Percentiles rank a stretch among this genome's conserved stretches.
Evolutionary conservation across 805 yeast species (phyloP).

Genomic region (Yarrowia hollandica): DNA sequence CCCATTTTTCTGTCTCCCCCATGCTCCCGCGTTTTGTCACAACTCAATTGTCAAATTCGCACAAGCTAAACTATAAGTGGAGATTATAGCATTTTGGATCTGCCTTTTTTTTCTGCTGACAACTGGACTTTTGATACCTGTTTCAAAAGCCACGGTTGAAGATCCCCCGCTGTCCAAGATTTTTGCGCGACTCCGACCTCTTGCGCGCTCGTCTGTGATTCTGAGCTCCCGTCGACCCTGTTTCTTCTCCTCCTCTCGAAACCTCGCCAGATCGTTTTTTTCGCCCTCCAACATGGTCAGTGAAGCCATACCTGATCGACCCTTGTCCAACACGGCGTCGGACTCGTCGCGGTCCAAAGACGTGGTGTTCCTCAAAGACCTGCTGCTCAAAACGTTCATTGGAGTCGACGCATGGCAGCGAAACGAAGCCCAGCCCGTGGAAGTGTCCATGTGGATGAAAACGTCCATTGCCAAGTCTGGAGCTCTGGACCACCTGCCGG

Average conservation of each 20-base stretch:
- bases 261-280: background rate
- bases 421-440: conserved; percentile 63
- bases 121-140: background rate
- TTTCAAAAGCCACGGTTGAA: conserved; percentile 8
- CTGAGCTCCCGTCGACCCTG: background rate
- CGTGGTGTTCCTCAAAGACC: conserved; percentile 53
- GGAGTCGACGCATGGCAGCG: conserved; percentile 78
- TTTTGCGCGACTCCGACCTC: background rate
- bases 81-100: too few species aligned
- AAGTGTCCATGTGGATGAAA: conserved; percentile 56
- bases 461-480: conserved; percentile 77
- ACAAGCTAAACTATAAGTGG: too few species aligned
- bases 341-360: conserved; percentile 37
- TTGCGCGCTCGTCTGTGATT: background rate
- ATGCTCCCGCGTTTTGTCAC: too few species aligned
- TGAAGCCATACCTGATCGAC: conserved; percentile 23
- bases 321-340: conserved; percentile 17
- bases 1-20: too few species aligned
- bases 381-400: conserved; percentile 61
- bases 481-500: conserved; percentile 72
- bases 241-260: background rate
- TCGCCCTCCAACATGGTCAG: background rate
- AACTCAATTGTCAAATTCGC: too few species aligned
- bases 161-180: background rate
- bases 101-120: background rate